Evolutionary conservation across 352 stramenopile species (phyloP).

Genomic region (Elongisporangium prolatum): DNA sequence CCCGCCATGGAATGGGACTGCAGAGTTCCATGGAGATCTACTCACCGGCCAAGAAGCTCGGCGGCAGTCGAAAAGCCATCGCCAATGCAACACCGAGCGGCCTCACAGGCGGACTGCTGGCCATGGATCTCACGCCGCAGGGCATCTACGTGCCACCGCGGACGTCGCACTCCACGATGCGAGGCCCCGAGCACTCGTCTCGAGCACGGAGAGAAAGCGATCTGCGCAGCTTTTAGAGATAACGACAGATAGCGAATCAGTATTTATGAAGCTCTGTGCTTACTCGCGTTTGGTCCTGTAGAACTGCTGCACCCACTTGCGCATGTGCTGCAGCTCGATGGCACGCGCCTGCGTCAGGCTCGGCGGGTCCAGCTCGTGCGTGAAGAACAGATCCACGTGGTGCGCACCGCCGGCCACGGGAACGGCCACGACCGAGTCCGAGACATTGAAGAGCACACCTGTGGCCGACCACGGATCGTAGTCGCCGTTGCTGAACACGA

Average conservation of each 20-base stretch:
- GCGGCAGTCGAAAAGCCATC: conserved; percentile 19
- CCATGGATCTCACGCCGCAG: conserved; percentile 16
- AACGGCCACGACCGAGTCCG: conserved; percentile 33
- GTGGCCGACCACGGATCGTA: conserved; percentile 58
- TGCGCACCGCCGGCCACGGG: conserved; percentile 37
- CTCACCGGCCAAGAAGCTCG: conserved; percentile 35
- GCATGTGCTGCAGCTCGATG: conserved; percentile 36
- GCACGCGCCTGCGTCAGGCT: conserved; percentile 27
- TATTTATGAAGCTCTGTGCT: conserved; percentile 1
- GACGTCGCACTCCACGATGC: conserved; percentile 38
- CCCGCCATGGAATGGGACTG: conserved; percentile 6
- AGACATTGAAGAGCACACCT: conserved; percentile 35
- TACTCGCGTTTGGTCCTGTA: conserved; percentile 22
- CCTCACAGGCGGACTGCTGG: conserved; percentile 9
- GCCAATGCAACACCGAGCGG: neutral
- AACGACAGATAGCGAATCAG: neutral
- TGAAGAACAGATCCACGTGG: conserved; percentile 59
- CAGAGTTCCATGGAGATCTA: conserved; percentile 47
- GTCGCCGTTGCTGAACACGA: conserved; percentile 65
- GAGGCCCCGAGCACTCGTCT: conserved; percentile 13
- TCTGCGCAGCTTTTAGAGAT: conserved; percentile 14
- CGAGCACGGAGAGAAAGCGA: conserved; percentile 18
- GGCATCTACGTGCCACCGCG: conserved; percentile 28
- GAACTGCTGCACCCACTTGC: conserved; percentile 47
- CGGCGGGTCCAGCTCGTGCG: conserved; percentile 37